Evolutionary conservation across 805 yeast genomes (phyloP), one percentile per base, ranked within the genome.

Genomic region (Cyberlindnera saturnus): DNA sequence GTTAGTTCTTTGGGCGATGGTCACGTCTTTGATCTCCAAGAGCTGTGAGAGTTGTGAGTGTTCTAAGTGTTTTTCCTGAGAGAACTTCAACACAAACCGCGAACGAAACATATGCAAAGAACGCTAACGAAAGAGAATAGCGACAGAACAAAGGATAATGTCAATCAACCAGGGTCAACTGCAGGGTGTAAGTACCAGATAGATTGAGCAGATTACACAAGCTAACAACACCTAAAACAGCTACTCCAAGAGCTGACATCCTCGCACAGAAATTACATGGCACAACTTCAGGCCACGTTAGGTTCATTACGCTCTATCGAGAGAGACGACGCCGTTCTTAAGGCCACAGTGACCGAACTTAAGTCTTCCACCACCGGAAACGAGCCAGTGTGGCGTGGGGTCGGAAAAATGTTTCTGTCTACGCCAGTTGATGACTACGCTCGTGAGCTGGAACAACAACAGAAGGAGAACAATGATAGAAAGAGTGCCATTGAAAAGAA

Each of bases 331-430:
- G 17, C 40, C 9, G 34, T 38, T 10, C 30, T 38, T 13, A 29
- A 38, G 11, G 43, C 77, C 36, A 82, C 95, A 8, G 63, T 71
- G 30, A 58, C 70, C 30, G 85, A 83, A 50, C 66, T 88, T 39
- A 55, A 51, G 39, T 57, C 53, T 20, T 51, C 47, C 26, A 64
- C 73, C 13, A 46, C 50, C 1, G 70, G 66, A 9, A 67, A 67
- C 17, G 73, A 75, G 9, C 59, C 58, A 8, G 90, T 89, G 5
- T 89, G 95, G 93, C 78, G 86, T 58, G 86, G 95, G 5, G 76
- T 86, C 31, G 97, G 97, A 26, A 84, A 83, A 62, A 76, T 87
- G 28, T 85, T 83, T 59, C 64, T 83, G 9, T 37, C 57, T 18
- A 70, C 70, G 5, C 68, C 70, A 23, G 67, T 68, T 3, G 53